These are phyloP conservation scores for Blastobotrys persicus DNA, from an alignment of 1,139 yeast genomes.

Conservation along the genomic window DNA sequence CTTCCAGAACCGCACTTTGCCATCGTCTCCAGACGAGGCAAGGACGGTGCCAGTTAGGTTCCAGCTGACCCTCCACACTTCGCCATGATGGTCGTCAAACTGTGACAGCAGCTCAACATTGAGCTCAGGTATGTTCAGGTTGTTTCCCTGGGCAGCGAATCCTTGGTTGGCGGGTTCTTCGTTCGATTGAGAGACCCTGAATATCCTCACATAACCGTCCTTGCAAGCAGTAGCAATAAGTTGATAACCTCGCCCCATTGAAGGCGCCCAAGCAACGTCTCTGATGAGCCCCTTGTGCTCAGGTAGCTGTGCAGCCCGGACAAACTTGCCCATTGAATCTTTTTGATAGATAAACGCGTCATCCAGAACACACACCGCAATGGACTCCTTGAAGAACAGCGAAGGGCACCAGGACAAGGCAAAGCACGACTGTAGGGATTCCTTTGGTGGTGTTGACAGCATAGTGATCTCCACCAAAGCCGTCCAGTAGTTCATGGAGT, in stretches of 20 bases:
- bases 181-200: conserved; percentile 56
- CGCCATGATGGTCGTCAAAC: conserved; percentile 76
- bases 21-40: conserved; percentile 95
- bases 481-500: conserved; percentile 80
- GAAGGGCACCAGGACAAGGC: conserved; percentile 94
- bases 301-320: conserved; percentile 48
- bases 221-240: conserved; percentile 92
- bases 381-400: conserved; percentile 72
- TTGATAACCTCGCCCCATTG: conserved; percentile 88
- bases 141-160: conserved; percentile 18
- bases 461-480: conserved; percentile 61
- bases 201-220: conserved; percentile 87
- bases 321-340: conserved; percentile 42
- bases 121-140: conserved; percentile 23
- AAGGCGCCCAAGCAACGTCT: conserved; percentile 95
- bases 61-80: conserved; percentile 97
- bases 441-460: conserved; percentile 68
- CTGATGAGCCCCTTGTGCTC: conserved; percentile 87
- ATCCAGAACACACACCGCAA: conserved; percentile 83
- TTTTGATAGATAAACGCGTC: conserved; percentile 77
- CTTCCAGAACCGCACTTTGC: conserved; percentile 88
- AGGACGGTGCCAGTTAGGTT: conserved; percentile 83
- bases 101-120: conserved; percentile 52
- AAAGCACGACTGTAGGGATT: conserved; percentile 82
- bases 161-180: conserved; percentile 15